phyloP scores from a whole-genome alignment of 345 rosid species.

The Brassica nigra region DNA sequence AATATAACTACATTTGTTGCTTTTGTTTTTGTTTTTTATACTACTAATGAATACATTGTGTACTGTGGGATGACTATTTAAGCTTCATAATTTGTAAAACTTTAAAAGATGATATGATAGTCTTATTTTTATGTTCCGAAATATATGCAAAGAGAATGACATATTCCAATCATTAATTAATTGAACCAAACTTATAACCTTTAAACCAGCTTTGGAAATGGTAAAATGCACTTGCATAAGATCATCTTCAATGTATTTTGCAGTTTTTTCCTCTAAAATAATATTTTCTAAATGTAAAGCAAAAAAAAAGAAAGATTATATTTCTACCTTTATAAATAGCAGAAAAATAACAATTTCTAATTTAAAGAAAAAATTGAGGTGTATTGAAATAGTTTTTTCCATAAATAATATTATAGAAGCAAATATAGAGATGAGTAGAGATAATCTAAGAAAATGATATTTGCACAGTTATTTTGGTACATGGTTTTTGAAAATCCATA shows the following conservation, averaged over 20 bases:
- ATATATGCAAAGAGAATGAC: conserved; percentile 1
- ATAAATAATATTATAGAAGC: too few species aligned
- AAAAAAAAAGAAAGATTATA: too few species aligned
- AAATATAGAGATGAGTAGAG: too few species aligned
- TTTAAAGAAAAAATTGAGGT: too few species aligned
- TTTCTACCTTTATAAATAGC: too few species aligned
- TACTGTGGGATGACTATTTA: conserved; percentile 4
- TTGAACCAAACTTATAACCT: neutral
- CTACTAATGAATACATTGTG: neutral
- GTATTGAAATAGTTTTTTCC: too few species aligned
- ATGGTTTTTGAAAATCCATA: neutral
- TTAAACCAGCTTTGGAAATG: neutral
- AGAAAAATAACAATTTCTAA: too few species aligned
- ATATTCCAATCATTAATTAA: neutral
- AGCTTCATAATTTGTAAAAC: neutral
- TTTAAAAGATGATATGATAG: neutral
- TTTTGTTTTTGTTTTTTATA: neutral
- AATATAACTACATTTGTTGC: neutral
- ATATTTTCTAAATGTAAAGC: too few species aligned
- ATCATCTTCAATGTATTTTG: too few species aligned
- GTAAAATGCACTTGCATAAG: neutral
- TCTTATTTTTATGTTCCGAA: neutral
- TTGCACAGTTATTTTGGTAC: neutral
- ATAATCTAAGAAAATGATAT: too few species aligned
- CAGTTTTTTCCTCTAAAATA: too few species aligned